Evolutionary conservation across 345 rosid genomes (phyloP).

Genomic region (Cardamine occulta): DNA sequence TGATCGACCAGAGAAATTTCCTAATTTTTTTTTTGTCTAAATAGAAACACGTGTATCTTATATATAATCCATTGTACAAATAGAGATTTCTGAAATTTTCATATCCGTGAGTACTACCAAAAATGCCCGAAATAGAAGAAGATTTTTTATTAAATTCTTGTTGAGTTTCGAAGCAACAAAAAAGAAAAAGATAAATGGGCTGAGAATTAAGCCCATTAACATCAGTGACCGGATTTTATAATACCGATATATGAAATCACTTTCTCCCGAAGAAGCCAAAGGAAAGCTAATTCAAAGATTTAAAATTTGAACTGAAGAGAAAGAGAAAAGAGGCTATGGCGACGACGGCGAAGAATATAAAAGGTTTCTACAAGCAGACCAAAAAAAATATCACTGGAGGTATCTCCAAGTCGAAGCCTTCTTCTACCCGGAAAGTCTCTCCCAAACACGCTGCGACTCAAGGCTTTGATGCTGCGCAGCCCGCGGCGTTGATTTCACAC

Average conservation of each 20-base stretch:
- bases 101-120: too few relatives aligned
- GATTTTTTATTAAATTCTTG: background rate
- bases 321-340: conserved; percentile 46
- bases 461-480: conserved; percentile 53
- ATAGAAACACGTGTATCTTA: background rate
- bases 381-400: conserved; percentile 48
- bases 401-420: conserved; percentile 47
- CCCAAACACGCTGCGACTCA: conserved; percentile 48
- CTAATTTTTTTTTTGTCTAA: background rate
- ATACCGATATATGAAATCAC: background rate
- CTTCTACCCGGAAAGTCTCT: conserved; percentile 44
- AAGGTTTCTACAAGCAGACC: conserved; percentile 68
- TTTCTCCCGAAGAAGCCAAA: conserved; percentile 20
- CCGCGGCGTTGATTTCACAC: conserved; percentile 56
- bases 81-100: background rate
- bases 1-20: background rate
- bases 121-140: background rate
- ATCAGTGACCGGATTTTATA: background rate
- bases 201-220: conserved; percentile 23
- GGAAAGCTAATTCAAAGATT: conserved; percentile 42
- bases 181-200: background rate
- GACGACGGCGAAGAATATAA: conserved; percentile 54
- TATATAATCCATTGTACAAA: conserved; percentile 3
- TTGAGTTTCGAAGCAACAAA: background rate
- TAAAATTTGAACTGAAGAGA: conserved; percentile 42